These are phyloP conservation scores for Penicillium palitans DNA, from an alignment of 2,329 filamentous ascomycete species.

Conservation along the genomic window DNA sequence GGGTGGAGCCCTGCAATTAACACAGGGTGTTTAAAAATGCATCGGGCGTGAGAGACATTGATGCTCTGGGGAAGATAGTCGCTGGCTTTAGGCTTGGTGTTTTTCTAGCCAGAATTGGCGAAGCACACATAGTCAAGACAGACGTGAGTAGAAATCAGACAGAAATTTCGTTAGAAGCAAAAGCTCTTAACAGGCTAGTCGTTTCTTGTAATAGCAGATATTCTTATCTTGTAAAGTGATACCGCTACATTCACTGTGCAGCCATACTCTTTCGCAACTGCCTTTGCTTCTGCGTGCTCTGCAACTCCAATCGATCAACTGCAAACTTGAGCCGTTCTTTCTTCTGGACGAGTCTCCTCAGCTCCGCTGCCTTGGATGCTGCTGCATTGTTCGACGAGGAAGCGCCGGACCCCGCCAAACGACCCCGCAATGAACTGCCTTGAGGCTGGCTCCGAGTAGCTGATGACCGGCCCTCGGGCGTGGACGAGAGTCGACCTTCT, in stretches of 20 bases:
- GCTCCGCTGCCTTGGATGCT: constrained; percentile 53
- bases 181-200: neutral
- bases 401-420: constrained; percentile 28
- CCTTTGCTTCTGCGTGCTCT: constrained; percentile 74
- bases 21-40: neutral
- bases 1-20: neutral
- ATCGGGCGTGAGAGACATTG: neutral
- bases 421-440: constrained; percentile 25
- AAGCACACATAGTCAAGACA: neutral
- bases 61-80: neutral
- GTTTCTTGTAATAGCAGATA: neutral
- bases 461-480: constrained; percentile 34
- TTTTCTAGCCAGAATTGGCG: neutral
- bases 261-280: constrained; percentile 74
- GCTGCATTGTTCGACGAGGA: constrained; percentile 28
- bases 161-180: no score
- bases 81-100: neutral
- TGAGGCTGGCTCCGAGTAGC: constrained; percentile 20
- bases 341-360: constrained; percentile 72
- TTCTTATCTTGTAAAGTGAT: neutral
- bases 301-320: constrained; percentile 79
- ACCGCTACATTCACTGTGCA: constrained; percentile 38
- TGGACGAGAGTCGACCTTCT: constrained; percentile 64
- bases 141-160: neutral
- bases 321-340: constrained; percentile 85